Percentiles rank a stretch among this genome's conserved stretches.
These are phyloP conservation scores for Oryza meyeriana DNA, from an alignment of 176 grass and related monocot species.

Conservation along the genomic window DNA sequence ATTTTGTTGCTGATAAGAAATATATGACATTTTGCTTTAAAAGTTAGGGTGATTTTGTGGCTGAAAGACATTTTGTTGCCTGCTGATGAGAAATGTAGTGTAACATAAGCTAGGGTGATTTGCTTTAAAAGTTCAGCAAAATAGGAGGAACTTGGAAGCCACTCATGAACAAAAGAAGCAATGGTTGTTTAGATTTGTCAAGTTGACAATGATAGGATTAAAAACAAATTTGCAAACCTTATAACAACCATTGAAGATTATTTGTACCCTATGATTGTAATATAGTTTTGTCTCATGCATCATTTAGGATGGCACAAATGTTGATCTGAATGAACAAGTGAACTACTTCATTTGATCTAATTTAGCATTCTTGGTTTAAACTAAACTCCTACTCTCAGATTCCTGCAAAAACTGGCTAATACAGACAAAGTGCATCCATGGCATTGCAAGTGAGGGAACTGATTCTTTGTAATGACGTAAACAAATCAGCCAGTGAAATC, in stretches of 20 bases:
- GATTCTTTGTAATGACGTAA: too few species aligned
- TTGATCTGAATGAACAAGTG: neutral
- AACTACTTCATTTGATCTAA: neutral
- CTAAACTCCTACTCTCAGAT: neutral
- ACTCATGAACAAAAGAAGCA: slow-evolving; percentile 23
- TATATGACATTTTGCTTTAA: too few species aligned
- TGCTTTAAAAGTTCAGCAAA: slow-evolving; percentile 18
- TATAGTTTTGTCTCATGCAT: neutral
- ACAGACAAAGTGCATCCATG: too few species aligned
- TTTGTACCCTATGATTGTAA: neutral
- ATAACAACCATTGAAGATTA: too few species aligned
- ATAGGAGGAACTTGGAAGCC: slow-evolving; percentile 34
- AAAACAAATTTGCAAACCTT: neutral
- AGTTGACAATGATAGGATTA: neutral
- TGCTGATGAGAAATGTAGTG: neutral
- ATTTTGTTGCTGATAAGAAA: too few species aligned
- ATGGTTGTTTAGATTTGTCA: neutral
- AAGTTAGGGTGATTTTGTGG: too few species aligned
- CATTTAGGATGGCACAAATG: neutral
- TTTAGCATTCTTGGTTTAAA: neutral
- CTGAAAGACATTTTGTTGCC: too few species aligned
- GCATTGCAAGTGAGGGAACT: too few species aligned
- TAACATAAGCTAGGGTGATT: neutral
- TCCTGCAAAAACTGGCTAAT: too few species aligned
- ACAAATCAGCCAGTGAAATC: too few species aligned